These are phyloP conservation scores for Dioszegia hungarica DNA, from an alignment of 768 basidiomycete genomes.

Conservation along the genomic window DNA sequence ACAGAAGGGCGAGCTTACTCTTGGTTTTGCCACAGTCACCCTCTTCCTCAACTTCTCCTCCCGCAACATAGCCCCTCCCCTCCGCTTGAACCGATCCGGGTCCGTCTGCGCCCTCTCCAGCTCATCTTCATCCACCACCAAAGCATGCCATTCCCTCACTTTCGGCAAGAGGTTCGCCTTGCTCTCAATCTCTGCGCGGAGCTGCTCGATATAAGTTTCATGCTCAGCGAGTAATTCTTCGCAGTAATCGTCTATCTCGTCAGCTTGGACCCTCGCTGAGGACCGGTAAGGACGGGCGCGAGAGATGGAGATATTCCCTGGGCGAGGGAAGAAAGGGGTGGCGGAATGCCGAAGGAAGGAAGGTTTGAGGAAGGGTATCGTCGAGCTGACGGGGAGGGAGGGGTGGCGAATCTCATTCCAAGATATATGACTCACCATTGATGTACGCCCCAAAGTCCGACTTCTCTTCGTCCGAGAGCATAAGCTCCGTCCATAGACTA, in stretches of 20 bases:
- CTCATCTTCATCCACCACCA: slow-evolving; percentile 84
- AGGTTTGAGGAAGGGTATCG: too few relatives aligned
- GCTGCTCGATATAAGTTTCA: slow-evolving; percentile 72
- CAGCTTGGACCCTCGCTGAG: neutral
- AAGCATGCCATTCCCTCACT: slow-evolving; percentile 83
- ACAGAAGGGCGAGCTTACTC: slow-evolving; percentile 56
- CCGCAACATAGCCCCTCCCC: slow-evolving; percentile 57
- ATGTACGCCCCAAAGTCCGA: slow-evolving; percentile 73
- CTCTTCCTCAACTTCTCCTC: slow-evolving; percentile 98
- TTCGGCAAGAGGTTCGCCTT: slow-evolving; percentile 70
- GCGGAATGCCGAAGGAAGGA: too few relatives aligned
- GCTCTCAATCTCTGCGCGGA: slow-evolving; percentile 74
- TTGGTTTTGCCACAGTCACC: slow-evolving; percentile 84
- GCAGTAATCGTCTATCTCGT: slow-evolving; percentile 67
- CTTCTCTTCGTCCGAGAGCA: slow-evolving; percentile 76
- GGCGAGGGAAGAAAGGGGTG: too few relatives aligned
- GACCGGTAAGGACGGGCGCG: too few relatives aligned
- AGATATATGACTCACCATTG: slow-evolving; percentile 81
- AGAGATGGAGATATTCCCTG: too few relatives aligned
- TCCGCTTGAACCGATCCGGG: slow-evolving; percentile 42
- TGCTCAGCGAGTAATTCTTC: slow-evolving; percentile 81
- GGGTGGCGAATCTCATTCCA: too few relatives aligned
- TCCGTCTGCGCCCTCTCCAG: slow-evolving; percentile 55
- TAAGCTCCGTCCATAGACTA: slow-evolving; percentile 76
- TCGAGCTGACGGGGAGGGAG: too few relatives aligned